Conservation (phyloP, 2,329 filamentous ascomycete genomes). For the Didymosphaeria variabile region DNA sequence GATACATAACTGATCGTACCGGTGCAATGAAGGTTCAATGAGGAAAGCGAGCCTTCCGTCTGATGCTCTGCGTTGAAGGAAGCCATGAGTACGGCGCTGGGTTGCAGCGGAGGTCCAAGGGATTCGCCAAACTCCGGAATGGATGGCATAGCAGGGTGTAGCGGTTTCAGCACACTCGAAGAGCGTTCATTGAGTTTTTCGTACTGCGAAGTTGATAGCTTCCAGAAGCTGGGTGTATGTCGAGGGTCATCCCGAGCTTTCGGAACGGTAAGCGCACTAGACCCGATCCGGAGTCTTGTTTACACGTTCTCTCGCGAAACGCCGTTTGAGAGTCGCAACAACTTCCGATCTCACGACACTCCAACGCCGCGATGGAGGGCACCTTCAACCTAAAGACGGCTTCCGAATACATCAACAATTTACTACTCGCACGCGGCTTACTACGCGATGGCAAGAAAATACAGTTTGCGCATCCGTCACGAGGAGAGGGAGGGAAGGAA, state of each 20-base stretch:
- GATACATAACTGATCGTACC: no score
- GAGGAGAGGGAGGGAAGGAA: slow-evolving; percentile 68
- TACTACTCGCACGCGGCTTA: slow-evolving; percentile 70
- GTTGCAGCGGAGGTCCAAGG: no score
- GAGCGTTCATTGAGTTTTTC: no score
- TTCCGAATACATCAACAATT: slow-evolving; percentile 71
- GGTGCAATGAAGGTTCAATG: no score
- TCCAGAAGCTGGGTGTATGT: neutral
- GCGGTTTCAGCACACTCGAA: no score
- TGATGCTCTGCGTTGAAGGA: no score
- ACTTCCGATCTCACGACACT: neutral
- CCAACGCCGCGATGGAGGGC: slow-evolving; percentile 48
- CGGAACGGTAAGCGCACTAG: slow-evolving; percentile 2
- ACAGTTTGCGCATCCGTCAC: slow-evolving; percentile 80
- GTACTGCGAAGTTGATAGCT: no score
- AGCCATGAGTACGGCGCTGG: no score
- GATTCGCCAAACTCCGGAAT: no score
- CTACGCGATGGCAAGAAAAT: slow-evolving; percentile 73
- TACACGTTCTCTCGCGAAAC: slow-evolving; percentile 12
- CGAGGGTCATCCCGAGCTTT: neutral
- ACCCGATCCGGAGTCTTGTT: slow-evolving; percentile 16
- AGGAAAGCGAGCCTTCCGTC: no score
- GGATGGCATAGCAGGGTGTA: no score
- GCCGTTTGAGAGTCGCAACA: slow-evolving; percentile 2
- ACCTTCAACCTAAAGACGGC: slow-evolving; percentile 66